Conservation (phyloP, 768 basidiomycete genomes). For the Guyanaporus albipodus region DNA sequence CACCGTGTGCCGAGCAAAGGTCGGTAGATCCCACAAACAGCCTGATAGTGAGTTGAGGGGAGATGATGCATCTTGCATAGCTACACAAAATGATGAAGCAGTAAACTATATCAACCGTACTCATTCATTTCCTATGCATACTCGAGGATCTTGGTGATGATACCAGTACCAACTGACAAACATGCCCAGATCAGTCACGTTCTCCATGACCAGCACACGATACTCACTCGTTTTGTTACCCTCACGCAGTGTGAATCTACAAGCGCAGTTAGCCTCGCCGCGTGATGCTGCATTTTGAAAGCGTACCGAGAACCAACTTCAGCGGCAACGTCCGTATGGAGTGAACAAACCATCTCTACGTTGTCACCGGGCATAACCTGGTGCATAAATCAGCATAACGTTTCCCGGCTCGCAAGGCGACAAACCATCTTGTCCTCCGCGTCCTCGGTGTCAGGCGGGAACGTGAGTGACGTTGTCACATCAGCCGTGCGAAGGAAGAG, state of each 20-base stretch:
- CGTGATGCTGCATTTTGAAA: not conserved
- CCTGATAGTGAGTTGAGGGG: slow-evolving; percentile 12
- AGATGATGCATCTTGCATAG: slow-evolving; percentile 19
- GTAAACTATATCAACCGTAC: slow-evolving; percentile 14
- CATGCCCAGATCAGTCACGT: slow-evolving; percentile 11
- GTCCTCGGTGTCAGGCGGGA: slow-evolving; percentile 81
- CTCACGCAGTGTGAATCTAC: slow-evolving; percentile 85
- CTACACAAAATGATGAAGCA: slow-evolving; percentile 18
- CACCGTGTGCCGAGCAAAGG: too few species aligned
- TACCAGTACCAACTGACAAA: slow-evolving; percentile 88
- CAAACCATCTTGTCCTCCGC: slow-evolving; percentile 84
- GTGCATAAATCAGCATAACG: slow-evolving; percentile 1
- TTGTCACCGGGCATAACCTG: slow-evolving; percentile 98
- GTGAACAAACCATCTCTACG: slow-evolving; percentile 83
- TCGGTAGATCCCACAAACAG: not conserved
- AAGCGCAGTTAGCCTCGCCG: not conserved
- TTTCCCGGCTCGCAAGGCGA: not conserved
- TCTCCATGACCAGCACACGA: not conserved
- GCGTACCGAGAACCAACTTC: slow-evolving; percentile 80
- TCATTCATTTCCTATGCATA: slow-evolving; percentile 24
- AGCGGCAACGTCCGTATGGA: slow-evolving; percentile 82
- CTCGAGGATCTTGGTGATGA: slow-evolving; percentile 81
- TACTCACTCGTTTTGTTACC: slow-evolving; percentile 85
- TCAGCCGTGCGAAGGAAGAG: slow-evolving; percentile 95
- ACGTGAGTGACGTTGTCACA: slow-evolving; percentile 78